Evolutionary conservation across 2,329 filamentous ascomycete species (phyloP), one percentile per base, ranked within the genome.

Genomic region (Clathrospora elynae): DNA sequence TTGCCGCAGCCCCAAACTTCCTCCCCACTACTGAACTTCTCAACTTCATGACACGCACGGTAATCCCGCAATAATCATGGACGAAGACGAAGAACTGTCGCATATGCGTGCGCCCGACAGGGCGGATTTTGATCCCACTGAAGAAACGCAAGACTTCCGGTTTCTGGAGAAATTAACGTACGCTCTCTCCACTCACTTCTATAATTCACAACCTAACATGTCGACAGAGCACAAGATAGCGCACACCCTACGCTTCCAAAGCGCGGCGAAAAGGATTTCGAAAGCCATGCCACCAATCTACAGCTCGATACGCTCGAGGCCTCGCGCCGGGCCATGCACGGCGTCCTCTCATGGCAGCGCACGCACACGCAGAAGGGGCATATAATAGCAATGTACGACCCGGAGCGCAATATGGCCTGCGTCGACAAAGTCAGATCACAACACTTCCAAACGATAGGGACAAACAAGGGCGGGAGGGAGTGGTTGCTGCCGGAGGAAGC

Each of bases 181-280:
- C 71, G 77, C 61, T 49, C 32, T 32, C 30, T 5, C 28, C 12
- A 33, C 22, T 26, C 6, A 30, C 22, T 22, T 22, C 16, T 19
- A 28, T 17, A n/a, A 32, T 29, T 30, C 22, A n/a, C n/a, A n/a
- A n/a, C n/a, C n/a, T 4, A 6, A 11, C 38, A 29, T 6, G 8
- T n/a, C 43, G 28, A 37, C 40, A 66, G 61, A 23, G 45, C 50
- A 26, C 47, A 57, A 28, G 57, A 57, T 30, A 55, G 49, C 33
- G 53, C 59, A 37, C 46, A 49, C n/a, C 59, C 73, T 75, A 82
- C 83, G 57, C 80, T 91, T 8, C 90, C 95, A 23, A 90, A 92
- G 55, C 89, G 90, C 52, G 93, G 93, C 48, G 90, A 95, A 68
- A 99, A 99, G 71, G 93, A 99, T 73, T 99, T 96, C 68, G 93